Evolutionary conservation across 2,329 filamentous ascomycete genomes (phyloP).

Genomic region (Proliferodiscus dingleyae): DNA sequence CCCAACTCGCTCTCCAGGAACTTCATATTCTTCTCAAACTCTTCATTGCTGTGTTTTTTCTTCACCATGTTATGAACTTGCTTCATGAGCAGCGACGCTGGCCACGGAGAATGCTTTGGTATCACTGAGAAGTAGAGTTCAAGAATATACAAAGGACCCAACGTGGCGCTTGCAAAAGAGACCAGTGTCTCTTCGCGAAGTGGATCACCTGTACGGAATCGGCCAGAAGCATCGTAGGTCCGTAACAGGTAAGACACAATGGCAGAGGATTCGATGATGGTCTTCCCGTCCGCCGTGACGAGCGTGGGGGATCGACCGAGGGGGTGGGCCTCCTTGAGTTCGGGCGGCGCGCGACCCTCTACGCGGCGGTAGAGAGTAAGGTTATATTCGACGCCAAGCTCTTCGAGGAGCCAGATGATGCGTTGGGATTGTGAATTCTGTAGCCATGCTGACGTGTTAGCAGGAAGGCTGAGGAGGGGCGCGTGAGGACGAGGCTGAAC

Average conservation of each 20-base stretch:
- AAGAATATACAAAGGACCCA: conserved; percentile 21
- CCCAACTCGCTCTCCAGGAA: conserved; percentile 24
- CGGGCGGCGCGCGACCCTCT: conserved; percentile 61
- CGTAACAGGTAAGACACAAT: conserved; percentile 31
- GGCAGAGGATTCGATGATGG: conserved; percentile 30
- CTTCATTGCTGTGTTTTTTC: conserved; percentile 16
- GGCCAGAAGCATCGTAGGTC: conserved; percentile 28
- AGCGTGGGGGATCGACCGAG: conserved; percentile 81
- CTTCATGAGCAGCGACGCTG: conserved; percentile 18
- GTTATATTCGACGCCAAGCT: conserved; percentile 68
- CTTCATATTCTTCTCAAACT: conserved; percentile 21
- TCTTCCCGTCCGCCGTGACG: conserved; percentile 26
- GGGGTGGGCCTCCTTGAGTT: conserved; percentile 56
- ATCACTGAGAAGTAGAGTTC: conserved; percentile 27
- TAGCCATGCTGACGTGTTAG: conserved; percentile 31
- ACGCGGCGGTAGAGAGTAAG: conserved; percentile 60
- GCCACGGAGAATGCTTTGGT: conserved; percentile 23
- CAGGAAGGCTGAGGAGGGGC: background rate
- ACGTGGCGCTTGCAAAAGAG: conserved; percentile 26
- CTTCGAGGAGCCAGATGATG: conserved; percentile 65
- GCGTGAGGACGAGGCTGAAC: background rate
- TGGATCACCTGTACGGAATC: conserved; percentile 27
- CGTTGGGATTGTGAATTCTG: conserved; percentile 63
- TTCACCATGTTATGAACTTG: conserved; percentile 15
- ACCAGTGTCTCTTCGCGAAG: conserved; percentile 29